Evolutionary conservation across 352 stramenopile genomes (phyloP).

Genomic region (Pythium pyrilobum): DNA sequence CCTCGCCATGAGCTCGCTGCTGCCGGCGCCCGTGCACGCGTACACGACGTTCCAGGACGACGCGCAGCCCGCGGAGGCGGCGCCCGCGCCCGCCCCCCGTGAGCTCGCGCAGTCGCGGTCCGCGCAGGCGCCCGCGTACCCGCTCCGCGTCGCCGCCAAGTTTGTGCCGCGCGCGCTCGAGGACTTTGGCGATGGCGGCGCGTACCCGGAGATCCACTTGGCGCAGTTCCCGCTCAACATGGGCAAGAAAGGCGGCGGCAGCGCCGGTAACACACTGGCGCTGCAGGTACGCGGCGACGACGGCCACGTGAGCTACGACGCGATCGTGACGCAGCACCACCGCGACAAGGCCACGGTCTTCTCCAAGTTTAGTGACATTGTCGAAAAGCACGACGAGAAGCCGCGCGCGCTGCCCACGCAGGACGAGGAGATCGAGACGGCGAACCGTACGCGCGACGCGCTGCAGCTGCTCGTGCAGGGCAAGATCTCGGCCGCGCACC

Average conservation of each 20-base stretch:
- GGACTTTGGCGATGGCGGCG: slow-evolving; percentile 97
- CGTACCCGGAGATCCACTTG: slow-evolving; percentile 98
- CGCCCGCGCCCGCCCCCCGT: neutral
- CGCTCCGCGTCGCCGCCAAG: slow-evolving; percentile 38
- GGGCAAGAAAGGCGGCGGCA: slow-evolving; percentile 84
- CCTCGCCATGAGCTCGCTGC: slow-evolving; percentile 57
- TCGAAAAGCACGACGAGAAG: slow-evolving; percentile 87
- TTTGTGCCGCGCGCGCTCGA: slow-evolving; percentile 58
- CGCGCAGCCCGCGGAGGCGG: neutral
- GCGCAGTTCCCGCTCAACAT: slow-evolving; percentile 96
- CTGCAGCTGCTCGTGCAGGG: slow-evolving; percentile 87
- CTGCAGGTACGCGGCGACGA: slow-evolving; percentile 92
- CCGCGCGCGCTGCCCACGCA: slow-evolving; percentile 32
- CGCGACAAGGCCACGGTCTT: slow-evolving; percentile 93
- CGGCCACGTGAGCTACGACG: slow-evolving; percentile 91
- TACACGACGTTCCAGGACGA: slow-evolving; percentile 68
- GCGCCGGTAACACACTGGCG: slow-evolving; percentile 61
- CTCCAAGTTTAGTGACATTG: slow-evolving; percentile 91
- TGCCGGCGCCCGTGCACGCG: slow-evolving; percentile 63
- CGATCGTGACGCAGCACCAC: slow-evolving; percentile 96
- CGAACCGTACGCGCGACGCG: slow-evolving; percentile 73
- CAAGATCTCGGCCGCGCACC: slow-evolving; percentile 88
- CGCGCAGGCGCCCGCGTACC: slow-evolving; percentile 41
- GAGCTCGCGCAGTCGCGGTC: neutral
- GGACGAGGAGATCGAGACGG: slow-evolving; percentile 71